Conservation (phyloP, 495 filamentous ascomycete species). For the Pyronema domesticum region DNA sequence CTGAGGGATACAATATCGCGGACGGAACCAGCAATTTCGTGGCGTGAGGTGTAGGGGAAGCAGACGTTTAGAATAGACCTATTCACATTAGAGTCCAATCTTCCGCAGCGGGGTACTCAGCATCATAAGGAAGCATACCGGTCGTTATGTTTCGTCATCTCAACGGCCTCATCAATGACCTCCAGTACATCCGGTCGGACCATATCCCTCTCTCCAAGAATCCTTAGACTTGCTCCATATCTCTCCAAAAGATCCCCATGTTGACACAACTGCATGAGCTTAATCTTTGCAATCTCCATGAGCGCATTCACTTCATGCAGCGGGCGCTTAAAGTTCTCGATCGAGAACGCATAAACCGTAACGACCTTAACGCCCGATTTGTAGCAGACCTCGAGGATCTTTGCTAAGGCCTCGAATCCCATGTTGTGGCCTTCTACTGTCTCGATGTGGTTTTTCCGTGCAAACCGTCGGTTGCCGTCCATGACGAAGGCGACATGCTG, state of each 20-base stretch:
- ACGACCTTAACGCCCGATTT: conserved; percentile 88
- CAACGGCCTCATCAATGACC: conserved; percentile 63
- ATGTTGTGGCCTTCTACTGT: conserved; percentile 93
- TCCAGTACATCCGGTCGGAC: conserved; percentile 73
- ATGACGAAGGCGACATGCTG: conserved; percentile 94
- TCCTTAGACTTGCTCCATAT: conserved; percentile 71
- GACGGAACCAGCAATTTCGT: conserved; percentile 89
- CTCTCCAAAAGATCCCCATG: conserved; percentile 85
- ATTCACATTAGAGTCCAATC: not conserved
- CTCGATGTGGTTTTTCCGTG: conserved; percentile 76
- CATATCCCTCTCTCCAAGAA: conserved; percentile 65
- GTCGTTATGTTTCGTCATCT: conserved; percentile 67
- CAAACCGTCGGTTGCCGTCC: conserved; percentile 93
- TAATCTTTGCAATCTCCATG: conserved; percentile 95
- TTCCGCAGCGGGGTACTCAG: conserved; percentile 8
- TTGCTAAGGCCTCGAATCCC: conserved; percentile 85
- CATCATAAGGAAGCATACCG: conserved; percentile 31
- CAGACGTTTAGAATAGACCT: conserved; percentile 84
- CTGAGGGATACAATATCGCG: conserved; percentile 48
- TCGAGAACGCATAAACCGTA: conserved; percentile 94
- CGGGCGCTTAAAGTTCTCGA: conserved; percentile 97
- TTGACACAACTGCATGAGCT: conserved; percentile 73
- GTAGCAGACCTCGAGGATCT: conserved; percentile 95
- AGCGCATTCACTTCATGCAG: conserved; percentile 92
- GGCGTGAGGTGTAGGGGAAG: conserved; percentile 89